Percentiles rank a stretch among this genome's conserved stretches.
These are phyloP conservation scores for Botrytis squamosa DNA, from an alignment of 2,329 filamentous ascomycete species.

Conservation along the genomic window DNA sequence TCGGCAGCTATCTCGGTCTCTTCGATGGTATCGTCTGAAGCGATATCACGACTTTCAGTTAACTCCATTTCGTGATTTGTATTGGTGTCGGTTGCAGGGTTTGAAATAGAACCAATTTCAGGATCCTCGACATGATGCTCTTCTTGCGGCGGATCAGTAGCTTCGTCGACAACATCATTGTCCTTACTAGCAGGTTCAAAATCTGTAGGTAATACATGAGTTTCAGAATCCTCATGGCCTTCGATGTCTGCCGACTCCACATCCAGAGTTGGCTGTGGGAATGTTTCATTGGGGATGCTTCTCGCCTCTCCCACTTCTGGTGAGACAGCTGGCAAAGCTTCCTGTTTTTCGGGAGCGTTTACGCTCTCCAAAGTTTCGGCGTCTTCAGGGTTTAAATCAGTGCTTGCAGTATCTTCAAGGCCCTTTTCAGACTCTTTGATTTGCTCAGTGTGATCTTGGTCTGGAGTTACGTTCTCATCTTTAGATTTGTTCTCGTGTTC, in stretches of 20 bases:
- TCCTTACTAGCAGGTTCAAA: not conserved
- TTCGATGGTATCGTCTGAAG: not conserved
- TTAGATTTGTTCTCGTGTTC: not conserved
- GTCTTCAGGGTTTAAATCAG: not conserved
- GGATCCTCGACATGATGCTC: not conserved
- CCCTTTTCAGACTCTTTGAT: not conserved
- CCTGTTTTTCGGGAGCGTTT: too few relatives aligned
- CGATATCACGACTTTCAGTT: not conserved
- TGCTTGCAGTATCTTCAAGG: not conserved
- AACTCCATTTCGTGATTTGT: not conserved
- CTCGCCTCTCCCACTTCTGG: not conserved
- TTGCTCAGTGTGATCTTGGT: not conserved
- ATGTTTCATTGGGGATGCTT: not conserved
- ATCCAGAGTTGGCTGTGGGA: not conserved
- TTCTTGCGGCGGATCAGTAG: not conserved
- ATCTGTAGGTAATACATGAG: not conserved
- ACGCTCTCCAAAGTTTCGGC: not conserved
- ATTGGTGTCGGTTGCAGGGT: not conserved
- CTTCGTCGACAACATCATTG: not conserved
- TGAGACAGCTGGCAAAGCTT: not conserved
- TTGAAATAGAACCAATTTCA: not conserved
- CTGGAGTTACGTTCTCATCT: not conserved
- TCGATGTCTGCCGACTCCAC: not conserved
- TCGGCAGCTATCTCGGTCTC: not conserved
- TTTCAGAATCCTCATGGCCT: not conserved